Base-by-base conservation (phyloP, 73 alveolate genomes). In the Breviolum minutum region DNA sequence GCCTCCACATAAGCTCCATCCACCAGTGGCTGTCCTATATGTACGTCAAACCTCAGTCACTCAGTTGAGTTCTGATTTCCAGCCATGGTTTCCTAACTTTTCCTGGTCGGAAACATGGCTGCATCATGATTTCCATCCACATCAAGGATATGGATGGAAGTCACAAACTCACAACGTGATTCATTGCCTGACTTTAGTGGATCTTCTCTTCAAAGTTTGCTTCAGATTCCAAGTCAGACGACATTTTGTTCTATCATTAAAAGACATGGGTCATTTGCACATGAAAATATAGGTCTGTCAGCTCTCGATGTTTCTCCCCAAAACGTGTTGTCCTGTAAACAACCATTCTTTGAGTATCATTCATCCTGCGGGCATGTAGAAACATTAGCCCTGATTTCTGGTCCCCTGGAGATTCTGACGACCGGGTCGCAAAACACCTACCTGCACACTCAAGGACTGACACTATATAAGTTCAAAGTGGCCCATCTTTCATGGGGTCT, bases 1-100 rank as follows among this genome's bases (percentile, higher is more conserved):
- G 79, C 98, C 98, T 94, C 99, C 22, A 71, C 99, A 40, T 94
- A 94, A 22, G 99, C 99, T 63, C 94, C 94, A n/a, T 94, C 99
- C 66, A 94, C 94, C 86, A 94, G 63, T 22, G 99, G 99, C 99
- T 94, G 99, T 24, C 99, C 99, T 66, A 94, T 94, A 26, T 73
- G 79, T 63, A 94, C 94, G 26, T 94, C 94, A 32, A 94, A 94
- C 89, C 98, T 92, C n/a, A 13, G 74, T 66, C 24, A 66, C 11
- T 66, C 74, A 20, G 70, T 17, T 14, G n/a, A 17, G 77, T 68
- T 68, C 24, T 22, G 24, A 68, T 68, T 22, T 17, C 77, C 2
- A 11, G 17, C n/a, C 1, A 68, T 17, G 77, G 17, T 68, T 17
- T 68, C 77, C 77, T 68, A 68, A 6, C 24, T 68, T 14, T 68